These are phyloP conservation scores for Pseudotsuga menziesii DNA, from an alignment of 75 land plant genomes.

Conservation along the genomic window DNA sequence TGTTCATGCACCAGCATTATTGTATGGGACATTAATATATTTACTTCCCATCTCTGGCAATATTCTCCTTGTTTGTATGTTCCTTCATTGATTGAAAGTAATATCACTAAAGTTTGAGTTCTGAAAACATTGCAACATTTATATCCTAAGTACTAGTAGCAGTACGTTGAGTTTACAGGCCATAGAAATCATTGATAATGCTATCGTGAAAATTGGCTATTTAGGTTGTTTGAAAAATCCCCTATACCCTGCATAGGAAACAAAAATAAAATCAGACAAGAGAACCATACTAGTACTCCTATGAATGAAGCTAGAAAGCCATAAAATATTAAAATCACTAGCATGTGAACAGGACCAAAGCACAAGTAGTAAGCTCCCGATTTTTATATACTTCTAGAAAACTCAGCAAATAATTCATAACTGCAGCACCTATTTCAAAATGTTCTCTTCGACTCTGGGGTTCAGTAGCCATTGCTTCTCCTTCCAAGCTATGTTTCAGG, in stretches of 20 bases:
- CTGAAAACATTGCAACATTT: too few species aligned
- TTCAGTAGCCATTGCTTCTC: conserved; percentile 82
- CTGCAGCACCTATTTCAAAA: conserved; percentile 77
- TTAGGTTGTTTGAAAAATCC: too few species aligned
- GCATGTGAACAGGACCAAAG: background rate
- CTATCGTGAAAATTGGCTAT: too few species aligned
- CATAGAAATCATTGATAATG: too few species aligned
- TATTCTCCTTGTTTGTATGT: too few species aligned
- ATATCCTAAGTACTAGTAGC: too few species aligned
- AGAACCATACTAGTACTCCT: background rate
- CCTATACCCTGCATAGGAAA: background rate
- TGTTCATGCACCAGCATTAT: too few species aligned
- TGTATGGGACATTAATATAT: too few species aligned
- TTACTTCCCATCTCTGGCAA: too few species aligned
- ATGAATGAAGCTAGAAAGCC: background rate
- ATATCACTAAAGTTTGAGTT: too few species aligned
- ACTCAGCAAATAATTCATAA: conserved; percentile 68
- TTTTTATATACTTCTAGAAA: conserved; percentile 78
- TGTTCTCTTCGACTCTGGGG: conserved; percentile 82
- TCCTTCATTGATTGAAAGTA: too few species aligned
- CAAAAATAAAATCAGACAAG: background rate
- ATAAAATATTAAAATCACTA: background rate
- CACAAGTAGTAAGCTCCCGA: conserved; percentile 49
- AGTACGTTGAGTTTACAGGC: too few species aligned
- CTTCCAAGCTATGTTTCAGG: conserved; percentile 26